Evolutionary conservation across 1,284 basidiomycete species (phyloP), one percentile per base, ranked within the genome.

Genomic region (Tylopilus sp.): DNA sequence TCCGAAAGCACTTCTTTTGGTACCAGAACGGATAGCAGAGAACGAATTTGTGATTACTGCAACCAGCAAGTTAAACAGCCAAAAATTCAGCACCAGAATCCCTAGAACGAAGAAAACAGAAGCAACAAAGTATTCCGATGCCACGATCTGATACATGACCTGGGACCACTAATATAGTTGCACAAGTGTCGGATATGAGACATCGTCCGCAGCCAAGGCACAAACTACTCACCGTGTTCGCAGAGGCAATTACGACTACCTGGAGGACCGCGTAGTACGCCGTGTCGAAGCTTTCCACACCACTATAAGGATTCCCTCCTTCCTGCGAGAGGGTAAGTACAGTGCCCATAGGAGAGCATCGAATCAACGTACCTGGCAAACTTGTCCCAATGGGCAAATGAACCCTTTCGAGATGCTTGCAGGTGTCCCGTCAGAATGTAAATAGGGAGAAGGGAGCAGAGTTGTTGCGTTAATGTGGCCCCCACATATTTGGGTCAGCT

Each of bases 41-140:
- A 99, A 99, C 0, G 92, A 93, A 66, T 94, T 92, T 37, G 94
- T 94, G 58, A 98, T 97, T 37, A 98, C 95, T 26, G 95, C 96
- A 51, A 98, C 92, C 66, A 97, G 91, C 51, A 97, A 71, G 66
- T 97, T 96, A 74, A 96, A 88, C 49, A 97, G 74, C 92, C 92
- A 96, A 64, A 95, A 91, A 67, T 96, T 95, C 57, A 96, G 77
- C 10, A 96, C 79, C 55, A 96, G 72, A 52, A 94, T 74, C 50
- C 85, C 86, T 46, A 87, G 70, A 57, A 98, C 87, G 72, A 94
- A 98, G 72, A 93, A 98, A 54, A 94, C 72, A 58, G 81, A 88
- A 0, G 93, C 92, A 7, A 86, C 70, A 63, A 90, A 92, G 69
- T 89, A 96, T 65, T 99, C 96, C 2, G 95, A 78, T 59, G 95